Base-by-base conservation (phyloP, 768 basidiomycete species). In the Sporobolomyces phaffii region DNA sequence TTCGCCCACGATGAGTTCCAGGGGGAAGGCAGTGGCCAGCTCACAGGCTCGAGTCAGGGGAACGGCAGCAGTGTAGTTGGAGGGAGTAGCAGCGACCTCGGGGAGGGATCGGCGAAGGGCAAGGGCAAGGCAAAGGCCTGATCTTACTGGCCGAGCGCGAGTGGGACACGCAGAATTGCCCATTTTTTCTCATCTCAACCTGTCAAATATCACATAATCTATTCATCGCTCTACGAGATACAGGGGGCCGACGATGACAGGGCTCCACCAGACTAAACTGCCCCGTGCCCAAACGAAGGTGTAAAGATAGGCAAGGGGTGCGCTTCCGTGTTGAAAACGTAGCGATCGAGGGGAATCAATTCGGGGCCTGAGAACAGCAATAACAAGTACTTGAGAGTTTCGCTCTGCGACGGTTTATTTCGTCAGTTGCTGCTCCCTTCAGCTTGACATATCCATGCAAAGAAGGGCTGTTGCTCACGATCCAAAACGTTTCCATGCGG, bases 401-500 rank as follows among this genome's bases (percentile, higher is more conserved):
- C 90, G 72, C 88, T 87, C 90, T 90, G n/a, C n/a, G n/a, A n/a
- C n/a, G n/a, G 65, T 54, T 10, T 14, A 44, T 40, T 54, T n/a
- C 34, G 52, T 20, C 52, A 53, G 34, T 24, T 17, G 15, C n/a
- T 26, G 14, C 11, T 6, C 17, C 28, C 38, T 3, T 43, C 20
- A 20, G 17, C 11, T 24, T 1, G 44, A 62, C 28, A n/a, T n/a
- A n/a, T n/a, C n/a, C n/a, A 47, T 28, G 48, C 26, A 20, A 48
- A n/a, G 49, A n/a, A n/a, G n/a, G 24, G 11, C 22, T 36, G 29
- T 13, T 48, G 77, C 85, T 45, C 64, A 89, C 89, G 82, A 96
- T 81, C 78, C 92, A 84, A 80, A 93, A 96, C 17, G 92, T 92
- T 79, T 97, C 92, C 92, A 96, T 94, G 77, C 88, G 87, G 78